These are phyloP conservation scores for Bidens hawaiensis DNA, from an alignment of 140 eudicot species.

Conservation along the genomic window DNA sequence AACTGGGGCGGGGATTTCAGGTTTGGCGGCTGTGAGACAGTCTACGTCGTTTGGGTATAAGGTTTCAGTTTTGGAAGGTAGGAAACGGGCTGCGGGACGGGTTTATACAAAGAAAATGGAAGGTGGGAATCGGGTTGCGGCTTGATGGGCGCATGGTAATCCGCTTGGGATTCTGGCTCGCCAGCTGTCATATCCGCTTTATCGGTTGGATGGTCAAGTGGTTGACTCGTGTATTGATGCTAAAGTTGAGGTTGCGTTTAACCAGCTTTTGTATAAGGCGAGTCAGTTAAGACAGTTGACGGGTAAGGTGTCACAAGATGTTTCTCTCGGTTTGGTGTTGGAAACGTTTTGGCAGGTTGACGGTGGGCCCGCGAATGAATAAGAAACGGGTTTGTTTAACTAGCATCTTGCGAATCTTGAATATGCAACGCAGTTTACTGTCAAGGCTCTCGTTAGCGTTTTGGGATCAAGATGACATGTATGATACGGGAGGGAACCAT, in stretches of 20 bases:
- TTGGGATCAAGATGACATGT: slow-evolving; percentile 99
- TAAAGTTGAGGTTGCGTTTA: slow-evolving; percentile 70
- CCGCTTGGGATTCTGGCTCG: slow-evolving; percentile 94
- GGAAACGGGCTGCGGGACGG: slow-evolving; percentile 91
- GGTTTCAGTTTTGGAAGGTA: slow-evolving; percentile 87
- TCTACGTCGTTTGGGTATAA: slow-evolving; percentile 85
- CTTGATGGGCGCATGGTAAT: slow-evolving; percentile 95
- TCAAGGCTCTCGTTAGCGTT: slow-evolving; percentile 91
- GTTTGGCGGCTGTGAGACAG: slow-evolving; percentile 94
- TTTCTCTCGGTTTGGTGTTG: slow-evolving; percentile 94
- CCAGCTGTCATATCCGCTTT: slow-evolving; percentile 73
- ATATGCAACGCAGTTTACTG: slow-evolving; percentile 88
- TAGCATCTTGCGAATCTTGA: slow-evolving; percentile 99
- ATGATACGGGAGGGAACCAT: slow-evolving; percentile 98
- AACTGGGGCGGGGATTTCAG: slow-evolving; percentile 92
- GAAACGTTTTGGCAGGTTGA: slow-evolving; percentile 68
- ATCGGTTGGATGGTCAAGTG: slow-evolving; percentile 67
- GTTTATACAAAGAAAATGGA: slow-evolving; percentile 81
- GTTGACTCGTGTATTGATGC: slow-evolving; percentile 68
- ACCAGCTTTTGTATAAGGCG: slow-evolving; percentile 72
- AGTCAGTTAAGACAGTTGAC: slow-evolving; percentile 71
- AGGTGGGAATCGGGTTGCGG: slow-evolving; percentile 55
- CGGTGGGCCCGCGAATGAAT: slow-evolving; percentile 45
- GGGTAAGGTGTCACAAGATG: slow-evolving; percentile 98
- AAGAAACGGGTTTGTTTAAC: slow-evolving; percentile 64